These are phyloP conservation scores for Rutstroemia sp. DNA, from an alignment of 2,329 filamentous ascomycete genomes.

Conservation along the genomic window DNA sequence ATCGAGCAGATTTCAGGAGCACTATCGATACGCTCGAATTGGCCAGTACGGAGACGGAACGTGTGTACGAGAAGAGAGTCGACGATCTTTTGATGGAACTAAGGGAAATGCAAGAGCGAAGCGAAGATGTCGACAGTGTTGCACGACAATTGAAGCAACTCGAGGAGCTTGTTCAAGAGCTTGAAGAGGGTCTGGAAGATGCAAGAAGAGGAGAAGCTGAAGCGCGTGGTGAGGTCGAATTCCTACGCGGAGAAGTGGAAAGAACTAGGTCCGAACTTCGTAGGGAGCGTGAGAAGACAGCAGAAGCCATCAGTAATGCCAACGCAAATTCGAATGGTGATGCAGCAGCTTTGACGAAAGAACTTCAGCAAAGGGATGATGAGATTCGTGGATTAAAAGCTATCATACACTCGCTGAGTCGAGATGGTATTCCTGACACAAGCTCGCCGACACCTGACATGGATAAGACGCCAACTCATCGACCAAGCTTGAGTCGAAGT, in stretches of 20 bases:
- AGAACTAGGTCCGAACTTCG: slow-evolving; percentile 80
- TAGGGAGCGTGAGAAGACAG: slow-evolving; percentile 78
- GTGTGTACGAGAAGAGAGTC: slow-evolving; percentile 91
- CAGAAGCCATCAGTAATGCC: slow-evolving; percentile 47
- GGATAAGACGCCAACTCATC: slow-evolving; percentile 26
- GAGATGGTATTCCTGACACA: slow-evolving; percentile 48
- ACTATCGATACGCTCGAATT: slow-evolving; percentile 96
- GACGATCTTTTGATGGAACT: slow-evolving; percentile 79
- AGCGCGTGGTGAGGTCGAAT: slow-evolving; percentile 91
- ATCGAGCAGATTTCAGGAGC: slow-evolving; percentile 90
- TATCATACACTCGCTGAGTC: slow-evolving; percentile 91
- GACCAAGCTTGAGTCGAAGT: slow-evolving; percentile 36
- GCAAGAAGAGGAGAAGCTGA: slow-evolving; percentile 90
- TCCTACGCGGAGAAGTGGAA: slow-evolving; percentile 89
- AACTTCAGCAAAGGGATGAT: slow-evolving; percentile 90
- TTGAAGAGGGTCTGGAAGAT: slow-evolving; percentile 95
- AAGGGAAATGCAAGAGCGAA: slow-evolving; percentile 71
- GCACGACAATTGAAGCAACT: slow-evolving; percentile 89
- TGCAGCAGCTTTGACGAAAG: slow-evolving; percentile 52
- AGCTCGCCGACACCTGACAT: slow-evolving; percentile 17
- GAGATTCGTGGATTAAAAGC: slow-evolving; percentile 96
- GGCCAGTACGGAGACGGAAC: slow-evolving; percentile 89
- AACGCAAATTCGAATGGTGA: slow-evolving; percentile 30
- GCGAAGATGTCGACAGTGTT: slow-evolving; percentile 85
- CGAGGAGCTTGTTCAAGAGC: slow-evolving; percentile 90